Evolutionary conservation across 2,329 filamentous ascomycete genomes (phyloP).

Genomic region (Stemphylium beticola): DNA sequence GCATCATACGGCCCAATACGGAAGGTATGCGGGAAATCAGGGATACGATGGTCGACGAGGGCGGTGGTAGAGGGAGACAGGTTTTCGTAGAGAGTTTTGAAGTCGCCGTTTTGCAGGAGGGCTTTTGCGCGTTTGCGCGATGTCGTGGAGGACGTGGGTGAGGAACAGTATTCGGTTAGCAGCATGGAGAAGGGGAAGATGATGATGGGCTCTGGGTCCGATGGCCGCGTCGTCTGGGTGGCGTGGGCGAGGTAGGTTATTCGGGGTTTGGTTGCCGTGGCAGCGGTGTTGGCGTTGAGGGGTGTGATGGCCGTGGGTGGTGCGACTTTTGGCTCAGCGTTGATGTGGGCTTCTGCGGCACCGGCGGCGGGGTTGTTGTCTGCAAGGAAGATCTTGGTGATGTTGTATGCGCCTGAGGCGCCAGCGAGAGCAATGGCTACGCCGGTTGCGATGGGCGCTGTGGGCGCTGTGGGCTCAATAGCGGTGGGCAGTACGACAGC

Average conservation of each 20-base stretch:
- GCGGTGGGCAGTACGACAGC: neutral
- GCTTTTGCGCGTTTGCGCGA: neutral
- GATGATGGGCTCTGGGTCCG: conserved; percentile 5
- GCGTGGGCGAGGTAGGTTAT: neutral
- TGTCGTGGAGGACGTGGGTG: neutral
- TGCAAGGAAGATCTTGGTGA: neutral
- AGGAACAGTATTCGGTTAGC: conserved; percentile 11
- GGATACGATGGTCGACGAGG: conserved; percentile 8
- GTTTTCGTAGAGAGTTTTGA: neutral
- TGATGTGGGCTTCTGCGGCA: neutral
- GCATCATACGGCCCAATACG: conserved; percentile 14
- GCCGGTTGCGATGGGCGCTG: neutral
- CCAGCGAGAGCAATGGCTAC: neutral
- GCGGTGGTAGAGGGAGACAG: neutral
- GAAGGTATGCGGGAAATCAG: neutral
- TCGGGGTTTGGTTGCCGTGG: neutral
- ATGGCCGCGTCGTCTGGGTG: conserved; percentile 1
- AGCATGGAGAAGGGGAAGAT: conserved; percentile 24
- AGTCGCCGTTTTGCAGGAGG: neutral
- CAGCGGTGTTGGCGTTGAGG: neutral
- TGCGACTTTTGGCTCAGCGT: too few species aligned
- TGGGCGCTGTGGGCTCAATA: too few species aligned
- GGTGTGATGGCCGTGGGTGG: neutral
- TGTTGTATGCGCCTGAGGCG: neutral
- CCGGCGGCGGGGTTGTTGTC: neutral